phyloP scores from a whole-genome alignment of 2,329 filamentous ascomycete species.

The Malbranchea zuffiana region DNA sequence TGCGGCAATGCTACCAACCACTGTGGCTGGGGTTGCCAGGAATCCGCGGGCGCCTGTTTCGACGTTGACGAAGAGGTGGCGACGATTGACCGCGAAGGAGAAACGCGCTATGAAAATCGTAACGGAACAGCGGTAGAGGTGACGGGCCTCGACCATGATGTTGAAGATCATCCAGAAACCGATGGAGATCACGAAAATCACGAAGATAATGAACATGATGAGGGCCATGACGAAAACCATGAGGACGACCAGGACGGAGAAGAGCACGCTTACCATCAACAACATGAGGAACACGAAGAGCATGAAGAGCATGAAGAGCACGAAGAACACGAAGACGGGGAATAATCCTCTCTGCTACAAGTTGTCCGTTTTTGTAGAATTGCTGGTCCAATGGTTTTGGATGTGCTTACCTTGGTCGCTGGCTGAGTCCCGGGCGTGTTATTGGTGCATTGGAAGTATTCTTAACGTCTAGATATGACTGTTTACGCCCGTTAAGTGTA shows the following conservation, averaged over 20 bases:
- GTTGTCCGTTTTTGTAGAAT: no score
- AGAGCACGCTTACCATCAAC: neutral
- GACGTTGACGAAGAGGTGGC: constrained; percentile 9
- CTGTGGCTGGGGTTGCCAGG: constrained; percentile 26
- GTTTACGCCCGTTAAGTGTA: no score
- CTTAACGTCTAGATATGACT: no score
- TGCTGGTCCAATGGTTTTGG: no score
- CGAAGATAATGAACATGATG: neutral
- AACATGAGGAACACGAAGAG: neutral
- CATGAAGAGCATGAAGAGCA: neutral
- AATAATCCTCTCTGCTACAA: no score
- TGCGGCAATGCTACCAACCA: constrained; percentile 25
- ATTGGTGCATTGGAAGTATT: no score
- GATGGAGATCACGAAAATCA: neutral
- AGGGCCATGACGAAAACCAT: neutral
- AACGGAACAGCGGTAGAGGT: neutral
- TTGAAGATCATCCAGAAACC: neutral
- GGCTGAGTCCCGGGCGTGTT: no score
- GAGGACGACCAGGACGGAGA: neutral
- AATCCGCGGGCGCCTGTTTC: constrained; percentile 22
- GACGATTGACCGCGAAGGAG: neutral
- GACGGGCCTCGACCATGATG: neutral
- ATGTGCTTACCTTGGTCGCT: no score
- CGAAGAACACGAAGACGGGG: neutral
- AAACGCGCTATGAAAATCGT: no score